Base-by-base conservation (phyloP, 345 rosid species). In the Sonneratia alba region DNA sequence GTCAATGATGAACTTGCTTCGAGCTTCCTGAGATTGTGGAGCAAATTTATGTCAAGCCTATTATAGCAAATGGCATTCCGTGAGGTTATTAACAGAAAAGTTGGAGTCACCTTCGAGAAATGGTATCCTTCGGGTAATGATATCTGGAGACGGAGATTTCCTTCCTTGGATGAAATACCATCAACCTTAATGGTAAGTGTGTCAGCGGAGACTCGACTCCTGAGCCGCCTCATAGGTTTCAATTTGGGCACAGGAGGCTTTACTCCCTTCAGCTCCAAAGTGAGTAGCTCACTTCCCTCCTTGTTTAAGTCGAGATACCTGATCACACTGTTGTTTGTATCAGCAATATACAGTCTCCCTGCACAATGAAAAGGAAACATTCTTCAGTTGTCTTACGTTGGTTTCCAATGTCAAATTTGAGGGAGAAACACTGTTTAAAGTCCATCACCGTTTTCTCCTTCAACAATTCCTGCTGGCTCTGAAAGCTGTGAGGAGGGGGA, bases 401-500 rank as follows among this genome's bases (percentile, higher is more conserved):
- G 43, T 57, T 13, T 22, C 21, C 18, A 43, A 22, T 22, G 22
- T 36, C 36, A 42, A 68, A 42, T 13, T 42, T 16, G 19, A 45
- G 15, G 34, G 55, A 9, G 22, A 36, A 48, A 43, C 3, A 68
- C 37, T n/a, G 53, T 68, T 42, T 19, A 43, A 73, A 77, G 72
- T 77, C 11, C 36, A 74, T 85, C 72, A 89, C 98, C 97, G 47
- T 87, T 86, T 81, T 82, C 89, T 51, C 87, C 90, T 79, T 88
- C 86, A 65, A 83, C 73, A 69, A 93, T 86, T 75, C 97, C 98
- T 68, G 97, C 81, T 65, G 97, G 98, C 77, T 94, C 98, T 18
- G 98, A 94, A 72, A 94, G 90, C 97, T 94, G 84, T 79, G 82
- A 67, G 72, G 78, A 75, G 72, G 70, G 16, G 40, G 42, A 14